A percentile compares a stretch with the other conserved stretches of the same genome.
Evolutionary conservation across 2,329 filamentous ascomycete species (phyloP).

Genomic region (Zopfia rhizophila): DNA sequence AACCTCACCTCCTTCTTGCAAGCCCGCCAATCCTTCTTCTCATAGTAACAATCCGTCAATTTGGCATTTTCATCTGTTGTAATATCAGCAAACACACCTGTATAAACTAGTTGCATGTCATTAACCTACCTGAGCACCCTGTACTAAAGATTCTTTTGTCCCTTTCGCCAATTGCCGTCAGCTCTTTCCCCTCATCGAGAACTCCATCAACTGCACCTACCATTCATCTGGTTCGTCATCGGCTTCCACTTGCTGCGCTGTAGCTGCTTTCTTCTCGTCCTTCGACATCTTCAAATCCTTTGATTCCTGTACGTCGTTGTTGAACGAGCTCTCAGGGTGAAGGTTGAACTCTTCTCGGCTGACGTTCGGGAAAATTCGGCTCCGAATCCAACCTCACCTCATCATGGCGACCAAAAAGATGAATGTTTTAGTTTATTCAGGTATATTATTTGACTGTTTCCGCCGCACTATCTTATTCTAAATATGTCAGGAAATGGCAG

Average conservation of each 20-base stretch:
- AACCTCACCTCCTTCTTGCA: constrained; percentile 84
- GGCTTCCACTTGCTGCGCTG: constrained; percentile 59
- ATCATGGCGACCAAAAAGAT: constrained; percentile 75
- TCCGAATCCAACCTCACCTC: constrained; percentile 36
- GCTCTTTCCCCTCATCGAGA: constrained; percentile 15
- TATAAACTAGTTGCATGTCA: constrained; percentile 6
- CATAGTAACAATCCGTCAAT: constrained; percentile 95
- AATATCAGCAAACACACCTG: constrained; percentile 10
- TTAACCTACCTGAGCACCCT: constrained; percentile 90
- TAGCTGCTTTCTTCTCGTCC: constrained; percentile 57
- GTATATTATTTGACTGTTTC: constrained; percentile 57
- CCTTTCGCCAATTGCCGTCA: constrained; percentile 66
- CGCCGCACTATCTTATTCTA: neutral
- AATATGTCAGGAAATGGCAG: constrained; percentile 76
- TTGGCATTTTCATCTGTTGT: constrained; percentile 81
- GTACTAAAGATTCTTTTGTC: constrained; percentile 98
- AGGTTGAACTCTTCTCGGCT: constrained; percentile 27
- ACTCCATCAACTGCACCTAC: constrained; percentile 63
- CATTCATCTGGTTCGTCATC: constrained; percentile 96
- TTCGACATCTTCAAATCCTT: constrained; percentile 64
- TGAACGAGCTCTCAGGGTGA: neutral
- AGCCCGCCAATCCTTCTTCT: constrained; percentile 93
- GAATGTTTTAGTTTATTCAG: constrained; percentile 94
- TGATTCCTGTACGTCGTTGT: constrained; percentile 9
- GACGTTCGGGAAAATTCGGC: constrained; percentile 40